Conservation (phyloP, 176 grass and related monocot genomes). For the Phragmites australis region DNA sequence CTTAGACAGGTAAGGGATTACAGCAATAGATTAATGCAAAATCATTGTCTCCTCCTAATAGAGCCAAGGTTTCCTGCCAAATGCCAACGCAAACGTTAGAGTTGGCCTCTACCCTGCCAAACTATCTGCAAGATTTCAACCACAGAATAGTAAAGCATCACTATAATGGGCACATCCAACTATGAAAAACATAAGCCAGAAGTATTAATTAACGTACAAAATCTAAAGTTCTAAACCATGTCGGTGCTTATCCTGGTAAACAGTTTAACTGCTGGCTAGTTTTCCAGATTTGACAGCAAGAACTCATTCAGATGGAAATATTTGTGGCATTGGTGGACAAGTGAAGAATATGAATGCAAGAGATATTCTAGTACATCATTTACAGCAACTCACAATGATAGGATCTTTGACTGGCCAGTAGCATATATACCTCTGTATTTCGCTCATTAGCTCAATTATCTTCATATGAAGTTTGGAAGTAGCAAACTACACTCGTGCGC, state of each 20-base stretch:
- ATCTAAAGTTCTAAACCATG: constrained; percentile 7
- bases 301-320: constrained; percentile 32
- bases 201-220: not conserved
- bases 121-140: constrained; percentile 41
- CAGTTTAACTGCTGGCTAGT: constrained; percentile 27
- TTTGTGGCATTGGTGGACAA: constrained; percentile 33
- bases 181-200: not conserved
- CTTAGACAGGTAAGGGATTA: constrained; percentile 17
- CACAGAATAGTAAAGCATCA: constrained; percentile 10
- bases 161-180: constrained; percentile 18
- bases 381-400: not conserved
- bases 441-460: not conserved
- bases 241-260: constrained; percentile 36
- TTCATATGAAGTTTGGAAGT: not conserved
- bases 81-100: constrained; percentile 53
- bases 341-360: constrained; percentile 34
- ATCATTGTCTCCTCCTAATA: constrained; percentile 31
- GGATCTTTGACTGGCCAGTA: constrained; percentile 21
- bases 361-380: constrained; percentile 31
- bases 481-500: not conserved
- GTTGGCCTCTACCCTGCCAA: constrained; percentile 7
- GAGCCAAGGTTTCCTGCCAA: constrained; percentile 46
- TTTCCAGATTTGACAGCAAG: constrained; percentile 32
- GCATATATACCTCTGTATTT: not conserved
- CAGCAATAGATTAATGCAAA: constrained; percentile 32